Base-by-base conservation (phyloP, 768 basidiomycete genomes). In the Russula earlei region DNA sequence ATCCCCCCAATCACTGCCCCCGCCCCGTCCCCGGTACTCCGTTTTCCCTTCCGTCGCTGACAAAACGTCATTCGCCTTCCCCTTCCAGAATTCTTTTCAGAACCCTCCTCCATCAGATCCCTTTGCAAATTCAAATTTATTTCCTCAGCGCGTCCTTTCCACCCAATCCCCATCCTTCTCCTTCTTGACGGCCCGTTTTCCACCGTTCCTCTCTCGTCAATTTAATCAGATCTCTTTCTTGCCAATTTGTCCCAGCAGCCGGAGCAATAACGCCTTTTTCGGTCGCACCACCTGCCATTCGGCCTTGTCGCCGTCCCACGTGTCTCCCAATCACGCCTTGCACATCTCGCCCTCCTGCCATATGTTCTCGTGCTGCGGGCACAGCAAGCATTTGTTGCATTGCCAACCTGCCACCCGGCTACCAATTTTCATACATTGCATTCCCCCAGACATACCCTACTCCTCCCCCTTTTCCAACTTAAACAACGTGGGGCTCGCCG, bases 31-130 rank as follows among this genome's bases (percentile, higher is more conserved):
- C 63, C 62, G 58, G 61, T 46, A 24, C 45, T 41, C 55, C 58
- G 56, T 52, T 52, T 55, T 52, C 61, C 64, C 51, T 65, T 63
- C 63, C 61, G 56, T 55, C 67, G 59, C 65, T 63, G 64, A 63
- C 62, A 63, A 60, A 63, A 60, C 60, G 55, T 55, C 63, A 56
- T 60, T 54, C 60, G 62, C 63, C 62, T 59, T 64, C 38, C 50
- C 52, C 64, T 63, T 58, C 61, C 58, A 54, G 59, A 62, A 27
- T 55, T 45, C 54, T 55, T 42, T 59, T 49, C 22, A 46, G 55
- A 61, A 54, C 29, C 37, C 57, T 43, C 36, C 55, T 49, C 53
- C 58, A 60, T 59, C 60, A 56, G 61, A 62, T 61, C 55, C 37
- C 43, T 60, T 62, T 45, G 60, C 42, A 61, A 58, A 61, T 61